Conservation (phyloP, 2,329 filamentous ascomycete species). For the Aspergillaceae sp. region DNA sequence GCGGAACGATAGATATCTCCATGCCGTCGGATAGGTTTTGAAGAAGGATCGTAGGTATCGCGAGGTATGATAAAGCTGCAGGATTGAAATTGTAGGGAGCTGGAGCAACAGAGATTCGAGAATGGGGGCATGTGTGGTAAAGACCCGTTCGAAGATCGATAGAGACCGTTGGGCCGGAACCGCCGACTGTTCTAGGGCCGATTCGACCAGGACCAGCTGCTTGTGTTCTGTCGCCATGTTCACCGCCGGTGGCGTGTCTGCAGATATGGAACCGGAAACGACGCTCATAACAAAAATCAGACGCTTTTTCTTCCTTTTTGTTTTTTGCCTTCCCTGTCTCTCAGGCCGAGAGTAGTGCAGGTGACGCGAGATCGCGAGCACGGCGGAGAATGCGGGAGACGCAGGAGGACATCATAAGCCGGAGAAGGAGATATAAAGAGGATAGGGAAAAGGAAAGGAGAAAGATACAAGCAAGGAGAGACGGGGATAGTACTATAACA, state of each 20-base stretch:
- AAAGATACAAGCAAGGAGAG: constrained; percentile 13
- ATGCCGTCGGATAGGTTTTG: constrained; percentile 50
- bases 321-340: background rate
- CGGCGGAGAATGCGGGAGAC: constrained; percentile 17
- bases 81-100: constrained; percentile 47
- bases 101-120: constrained; percentile 52
- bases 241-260: background rate
- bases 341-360: background rate
- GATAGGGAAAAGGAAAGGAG: constrained; percentile 9
- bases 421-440: constrained; percentile 9
- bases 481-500: constrained; percentile 5
- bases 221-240: constrained; percentile 6
- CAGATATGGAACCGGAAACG: constrained; percentile 4
- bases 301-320: background rate
- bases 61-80: constrained; percentile 53
- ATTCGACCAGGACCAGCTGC: constrained; percentile 17
- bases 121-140: constrained; percentile 50
- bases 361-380: constrained; percentile 23
- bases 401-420: constrained; percentile 25
- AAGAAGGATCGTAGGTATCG: constrained; percentile 47
- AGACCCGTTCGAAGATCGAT: constrained; percentile 46
- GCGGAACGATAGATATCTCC: constrained; percentile 53
- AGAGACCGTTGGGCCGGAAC: constrained; percentile 23
- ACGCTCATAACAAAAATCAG: constrained; percentile 6
- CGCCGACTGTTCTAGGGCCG: constrained; percentile 14